These are phyloP conservation scores for Cercospora zeina DNA, from an alignment of 2,329 filamentous ascomycete species.

Conservation along the genomic window DNA sequence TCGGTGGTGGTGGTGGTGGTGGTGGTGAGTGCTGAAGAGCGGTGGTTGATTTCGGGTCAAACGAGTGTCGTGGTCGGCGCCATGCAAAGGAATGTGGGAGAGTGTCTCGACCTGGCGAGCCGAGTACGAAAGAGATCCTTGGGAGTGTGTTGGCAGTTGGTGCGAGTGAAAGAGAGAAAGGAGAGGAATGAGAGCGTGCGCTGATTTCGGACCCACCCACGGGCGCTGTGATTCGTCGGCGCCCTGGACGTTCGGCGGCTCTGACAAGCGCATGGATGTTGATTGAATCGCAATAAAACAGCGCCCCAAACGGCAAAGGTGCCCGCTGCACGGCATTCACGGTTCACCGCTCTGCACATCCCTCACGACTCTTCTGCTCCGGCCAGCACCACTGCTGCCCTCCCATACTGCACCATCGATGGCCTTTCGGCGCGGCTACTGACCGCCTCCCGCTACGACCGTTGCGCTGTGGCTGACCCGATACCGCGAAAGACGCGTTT, in stretches of 20 bases:
- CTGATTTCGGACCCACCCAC: constrained; percentile 5
- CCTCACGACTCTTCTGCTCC: neutral
- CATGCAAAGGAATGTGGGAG: constrained; percentile 18
- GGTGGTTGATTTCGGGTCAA: constrained; percentile 17
- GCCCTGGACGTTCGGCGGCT: constrained; percentile 9
- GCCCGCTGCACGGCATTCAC: neutral
- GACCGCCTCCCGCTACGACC: neutral
- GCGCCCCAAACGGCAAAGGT: neutral
- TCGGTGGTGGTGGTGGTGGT: constrained; percentile 11
- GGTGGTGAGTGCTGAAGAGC: constrained; percentile 17
- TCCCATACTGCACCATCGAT: neutral
- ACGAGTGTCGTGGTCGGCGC: constrained; percentile 21
- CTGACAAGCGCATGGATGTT: constrained; percentile 3
- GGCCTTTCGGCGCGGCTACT: neutral
- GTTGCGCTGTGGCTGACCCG: constrained; percentile 8
- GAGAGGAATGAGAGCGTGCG: constrained; percentile 13
- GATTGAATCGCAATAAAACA: constrained; percentile 6
- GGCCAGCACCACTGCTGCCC: neutral
- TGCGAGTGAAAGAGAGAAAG: neutral
- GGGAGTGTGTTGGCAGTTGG: constrained; percentile 4
- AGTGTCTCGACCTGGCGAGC: constrained; percentile 8
- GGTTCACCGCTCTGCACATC: neutral
- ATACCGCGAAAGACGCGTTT: constrained; percentile 10
- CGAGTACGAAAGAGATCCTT: constrained; percentile 12
- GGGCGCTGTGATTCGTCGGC: constrained; percentile 2